These are phyloP conservation scores for Cyberlindnera suaveolens DNA, from an alignment of 805 yeast genomes.

Conservation along the genomic window DNA sequence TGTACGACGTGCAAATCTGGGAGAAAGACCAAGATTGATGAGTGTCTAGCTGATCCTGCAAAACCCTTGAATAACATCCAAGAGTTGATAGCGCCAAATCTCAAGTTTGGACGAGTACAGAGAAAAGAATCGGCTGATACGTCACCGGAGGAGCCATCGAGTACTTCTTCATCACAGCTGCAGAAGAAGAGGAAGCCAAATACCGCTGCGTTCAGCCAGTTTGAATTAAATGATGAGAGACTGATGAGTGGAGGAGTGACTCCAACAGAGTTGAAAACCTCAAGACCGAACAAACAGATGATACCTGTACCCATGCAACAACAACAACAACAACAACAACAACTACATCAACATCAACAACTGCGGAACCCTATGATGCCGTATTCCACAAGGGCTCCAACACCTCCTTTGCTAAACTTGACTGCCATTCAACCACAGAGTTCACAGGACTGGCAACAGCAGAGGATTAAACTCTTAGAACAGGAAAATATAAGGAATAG, in stretches of 20 bases:
- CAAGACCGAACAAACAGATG: too few species aligned
- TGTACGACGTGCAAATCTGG: slow-evolving; percentile 24
- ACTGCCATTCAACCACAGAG: background rate
- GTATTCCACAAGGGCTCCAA: too few species aligned
- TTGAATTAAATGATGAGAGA: slow-evolving; percentile 1
- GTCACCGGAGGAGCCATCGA: slow-evolving; percentile 1
- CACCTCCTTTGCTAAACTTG: background rate
- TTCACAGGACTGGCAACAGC: background rate
- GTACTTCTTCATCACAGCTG: background rate
- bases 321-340: slow-evolving; percentile 3
- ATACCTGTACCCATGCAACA: background rate
- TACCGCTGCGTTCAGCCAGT: slow-evolving; percentile 6
- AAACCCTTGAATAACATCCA: slow-evolving; percentile 18
- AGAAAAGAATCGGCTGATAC: slow-evolving; percentile 7
- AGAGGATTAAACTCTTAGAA: background rate
- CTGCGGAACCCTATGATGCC: background rate
- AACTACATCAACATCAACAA: slow-evolving; percentile 2
- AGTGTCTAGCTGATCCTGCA: slow-evolving; percentile 23
- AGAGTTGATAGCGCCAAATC: slow-evolving; percentile 18
- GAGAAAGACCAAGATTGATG: slow-evolving; percentile 18
- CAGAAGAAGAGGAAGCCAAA: slow-evolving; percentile 3
- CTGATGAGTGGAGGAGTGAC: too few species aligned
- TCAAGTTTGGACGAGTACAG: slow-evolving; percentile 18
- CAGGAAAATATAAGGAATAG: background rate
- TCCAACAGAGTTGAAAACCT: too few species aligned